These are phyloP conservation scores for Nemania sp. DNA, from an alignment of 2,329 filamentous ascomycete species.

Conservation along the genomic window DNA sequence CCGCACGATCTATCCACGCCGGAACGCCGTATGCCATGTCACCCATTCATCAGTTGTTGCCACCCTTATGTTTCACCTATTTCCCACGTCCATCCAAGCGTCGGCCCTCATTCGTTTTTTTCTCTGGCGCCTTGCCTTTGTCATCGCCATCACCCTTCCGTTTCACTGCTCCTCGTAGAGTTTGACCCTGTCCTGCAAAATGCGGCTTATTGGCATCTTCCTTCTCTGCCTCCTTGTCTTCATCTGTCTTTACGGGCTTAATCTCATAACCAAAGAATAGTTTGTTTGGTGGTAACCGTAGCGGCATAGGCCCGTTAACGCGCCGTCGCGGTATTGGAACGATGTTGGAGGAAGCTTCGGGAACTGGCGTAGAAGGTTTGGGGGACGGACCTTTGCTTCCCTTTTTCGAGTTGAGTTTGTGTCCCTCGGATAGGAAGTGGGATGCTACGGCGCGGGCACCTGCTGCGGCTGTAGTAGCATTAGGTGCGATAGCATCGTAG, in stretches of 20 bases:
- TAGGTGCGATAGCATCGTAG: slow-evolving; percentile 89
- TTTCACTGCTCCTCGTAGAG: slow-evolving; percentile 76
- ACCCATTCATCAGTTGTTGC: slow-evolving; percentile 2
- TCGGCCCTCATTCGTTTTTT: slow-evolving; percentile 60
- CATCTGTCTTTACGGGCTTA: slow-evolving; percentile 85
- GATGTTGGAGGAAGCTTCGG: slow-evolving; percentile 63
- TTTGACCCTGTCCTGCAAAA: slow-evolving; percentile 88
- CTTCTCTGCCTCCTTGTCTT: slow-evolving; percentile 75
- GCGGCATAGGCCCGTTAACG: slow-evolving; percentile 84
- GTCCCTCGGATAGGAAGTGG: slow-evolving; percentile 83
- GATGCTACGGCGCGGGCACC: slow-evolving; percentile 63
- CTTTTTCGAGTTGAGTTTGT: slow-evolving; percentile 87
- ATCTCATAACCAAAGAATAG: slow-evolving; percentile 97
- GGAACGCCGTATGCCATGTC: slow-evolving; percentile 38
- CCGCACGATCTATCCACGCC: slow-evolving; percentile 30
- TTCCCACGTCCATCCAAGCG: slow-evolving; percentile 58
- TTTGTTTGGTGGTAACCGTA: slow-evolving; percentile 87
- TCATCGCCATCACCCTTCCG: slow-evolving; percentile 71
- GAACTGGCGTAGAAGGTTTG: slow-evolving; percentile 78
- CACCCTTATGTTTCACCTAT: slow-evolving; percentile 21
- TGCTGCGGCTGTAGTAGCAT: slow-evolving; percentile 73
- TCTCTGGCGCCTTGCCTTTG: slow-evolving; percentile 61
- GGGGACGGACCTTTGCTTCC: slow-evolving; percentile 79
- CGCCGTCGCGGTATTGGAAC: slow-evolving; percentile 55
- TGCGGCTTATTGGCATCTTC: slow-evolving; percentile 75